These are phyloP conservation scores for Ottelia alismoides DNA, from an alignment of 106 monocot genomes.

Conservation along the genomic window DNA sequence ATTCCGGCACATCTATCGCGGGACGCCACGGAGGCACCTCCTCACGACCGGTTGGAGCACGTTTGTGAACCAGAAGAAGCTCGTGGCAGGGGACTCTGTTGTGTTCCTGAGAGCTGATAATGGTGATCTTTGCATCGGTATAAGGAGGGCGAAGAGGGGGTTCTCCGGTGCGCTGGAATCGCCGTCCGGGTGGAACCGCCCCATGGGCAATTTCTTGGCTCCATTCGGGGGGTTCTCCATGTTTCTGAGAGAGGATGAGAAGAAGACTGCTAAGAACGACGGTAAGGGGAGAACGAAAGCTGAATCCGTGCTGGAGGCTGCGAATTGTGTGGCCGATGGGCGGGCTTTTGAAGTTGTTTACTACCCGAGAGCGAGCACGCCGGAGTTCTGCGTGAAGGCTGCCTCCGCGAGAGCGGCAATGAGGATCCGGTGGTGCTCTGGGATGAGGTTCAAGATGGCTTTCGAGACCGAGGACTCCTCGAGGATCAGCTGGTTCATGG, in stretches of 20 bases:
- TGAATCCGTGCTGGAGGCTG: constrained; percentile 18
- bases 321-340: constrained; percentile 8
- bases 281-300: constrained; percentile 8
- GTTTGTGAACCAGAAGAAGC: constrained; percentile 31
- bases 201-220: constrained; percentile 3
- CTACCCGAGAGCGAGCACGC: constrained; percentile 26
- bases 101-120: constrained; percentile 22
- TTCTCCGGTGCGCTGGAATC: constrained; percentile 8
- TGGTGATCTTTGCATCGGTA: constrained; percentile 22
- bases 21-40: constrained; percentile 22
- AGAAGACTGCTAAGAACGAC: constrained; percentile 4
- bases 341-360: constrained; percentile 21
- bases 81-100: constrained; percentile 23
- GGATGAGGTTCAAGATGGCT: constrained; percentile 29
- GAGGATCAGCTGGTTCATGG: constrained; percentile 31
- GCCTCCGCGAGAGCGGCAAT: constrained; percentile 10
- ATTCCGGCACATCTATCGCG: constrained; percentile 24
- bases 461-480: constrained; percentile 29
- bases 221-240: constrained; percentile 16
- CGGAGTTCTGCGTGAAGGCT: constrained; percentile 21
- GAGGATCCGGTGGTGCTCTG: constrained; percentile 19
- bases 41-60: constrained; percentile 28
- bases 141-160: constrained; percentile 17
- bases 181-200: constrained; percentile 16
- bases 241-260: constrained; percentile 19